A percentile compares a stretch with the other conserved stretches of the same genome.
Evolutionary conservation across 139 green algal genomes (phyloP).

Genomic region (Marvania coccoides): DNA sequence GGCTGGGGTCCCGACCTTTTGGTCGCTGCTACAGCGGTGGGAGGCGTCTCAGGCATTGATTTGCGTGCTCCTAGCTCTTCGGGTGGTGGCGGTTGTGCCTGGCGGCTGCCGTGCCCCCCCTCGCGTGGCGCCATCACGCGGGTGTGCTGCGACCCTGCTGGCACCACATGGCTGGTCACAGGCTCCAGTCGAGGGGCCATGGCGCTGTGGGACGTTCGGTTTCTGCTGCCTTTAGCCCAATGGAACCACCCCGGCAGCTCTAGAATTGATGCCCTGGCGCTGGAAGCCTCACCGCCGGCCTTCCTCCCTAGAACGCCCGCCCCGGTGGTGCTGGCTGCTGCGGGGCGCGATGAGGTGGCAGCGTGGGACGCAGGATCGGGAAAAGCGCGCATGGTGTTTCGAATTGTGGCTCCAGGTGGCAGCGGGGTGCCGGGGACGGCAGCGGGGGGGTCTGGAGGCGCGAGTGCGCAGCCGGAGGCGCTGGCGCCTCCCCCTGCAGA

Average conservation of each 20-base stretch:
- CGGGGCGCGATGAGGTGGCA: slow-evolving; percentile 63
- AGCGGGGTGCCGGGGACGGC: slow-evolving; percentile 22
- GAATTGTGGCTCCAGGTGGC: slow-evolving; percentile 34
- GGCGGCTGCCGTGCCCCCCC: slow-evolving; percentile 38
- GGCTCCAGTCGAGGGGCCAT: slow-evolving; percentile 51
- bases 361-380: slow-evolving; percentile 77
- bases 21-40: slow-evolving; percentile 54
- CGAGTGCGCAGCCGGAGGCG: slow-evolving; percentile 17
- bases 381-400: too few species aligned
- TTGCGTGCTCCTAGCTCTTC: slow-evolving; percentile 36
- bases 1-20: slow-evolving; percentile 52
- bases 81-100: too few species aligned
- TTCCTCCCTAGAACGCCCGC: slow-evolving; percentile 12
- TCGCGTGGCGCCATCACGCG: slow-evolving; percentile 40
- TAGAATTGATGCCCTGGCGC: slow-evolving; percentile 43
- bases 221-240: slow-evolving; percentile 37
- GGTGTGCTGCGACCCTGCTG: slow-evolving; percentile 41
- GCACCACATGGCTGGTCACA: slow-evolving; percentile 55
- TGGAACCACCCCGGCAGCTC: slow-evolving; percentile 26
- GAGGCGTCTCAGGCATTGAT: slow-evolving; percentile 72
- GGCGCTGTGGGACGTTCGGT: slow-evolving; percentile 75
- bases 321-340: slow-evolving; percentile 69
- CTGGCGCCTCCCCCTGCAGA: slow-evolving; percentile 7
- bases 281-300: slow-evolving; percentile 29
- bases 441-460: slow-evolving; percentile 5